Percentiles rank a stretch among this genome's conserved stretches.
Conservation (phyloP, 2,329 filamentous ascomycete species). For the Teratosphaeria zuluensis region DNA sequence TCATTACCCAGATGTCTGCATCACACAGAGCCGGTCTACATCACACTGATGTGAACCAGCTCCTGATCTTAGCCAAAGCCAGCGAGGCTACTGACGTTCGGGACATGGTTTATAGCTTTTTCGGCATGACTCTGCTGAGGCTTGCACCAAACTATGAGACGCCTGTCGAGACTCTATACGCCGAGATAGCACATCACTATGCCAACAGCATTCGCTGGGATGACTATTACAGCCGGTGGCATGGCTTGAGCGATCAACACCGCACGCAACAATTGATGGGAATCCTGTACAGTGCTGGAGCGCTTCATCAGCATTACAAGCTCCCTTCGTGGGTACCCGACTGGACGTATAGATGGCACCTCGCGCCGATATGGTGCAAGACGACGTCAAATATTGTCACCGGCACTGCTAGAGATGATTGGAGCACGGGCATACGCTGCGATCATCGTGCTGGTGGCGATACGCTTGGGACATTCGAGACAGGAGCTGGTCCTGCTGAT, state of each 20-base stretch:
- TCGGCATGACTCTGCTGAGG: conserved; percentile 17
- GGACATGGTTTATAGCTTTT: conserved; percentile 24
- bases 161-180: conserved; percentile 14
- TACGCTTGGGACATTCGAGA: conserved; percentile 15
- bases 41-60: conserved; percentile 22
- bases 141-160: conserved; percentile 16
- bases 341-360: conserved; percentile 21
- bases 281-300: conserved; percentile 22
- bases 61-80: conserved; percentile 22
- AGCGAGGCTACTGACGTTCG: conserved; percentile 20
- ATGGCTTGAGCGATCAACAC: conserved; percentile 13
- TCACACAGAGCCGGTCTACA: conserved; percentile 14
- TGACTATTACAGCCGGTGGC: conserved; percentile 14
- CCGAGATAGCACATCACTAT: conserved; percentile 19
- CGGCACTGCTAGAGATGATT: conserved; percentile 12
- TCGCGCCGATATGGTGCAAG: conserved; percentile 21
- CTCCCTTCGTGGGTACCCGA: conserved; percentile 28
- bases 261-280: conserved; percentile 21
- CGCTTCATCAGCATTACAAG: conserved; percentile 18
- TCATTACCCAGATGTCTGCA: conserved; percentile 22
- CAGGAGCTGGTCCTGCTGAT: conserved; percentile 10
- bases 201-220: conserved; percentile 17
- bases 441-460: conserved; percentile 20
- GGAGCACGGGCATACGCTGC: conserved; percentile 16
- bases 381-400: conserved; percentile 15